phyloP scores from a whole-genome alignment of 169 alveolate genomes.

The Cryptosporidium muris region DNA sequence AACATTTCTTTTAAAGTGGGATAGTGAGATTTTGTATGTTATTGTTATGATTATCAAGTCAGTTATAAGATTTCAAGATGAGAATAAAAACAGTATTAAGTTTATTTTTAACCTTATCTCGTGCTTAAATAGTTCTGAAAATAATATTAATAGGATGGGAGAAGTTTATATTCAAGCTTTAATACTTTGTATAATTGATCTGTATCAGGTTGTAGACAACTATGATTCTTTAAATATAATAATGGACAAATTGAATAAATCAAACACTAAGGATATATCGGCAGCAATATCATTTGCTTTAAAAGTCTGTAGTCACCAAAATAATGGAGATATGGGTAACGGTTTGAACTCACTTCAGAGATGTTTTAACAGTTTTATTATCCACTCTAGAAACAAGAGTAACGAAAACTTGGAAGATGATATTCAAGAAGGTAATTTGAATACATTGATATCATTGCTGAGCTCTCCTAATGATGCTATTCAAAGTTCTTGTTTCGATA shows the following conservation, averaged over 20 bases:
- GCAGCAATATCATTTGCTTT: too few relatives aligned
- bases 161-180: background rate
- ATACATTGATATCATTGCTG: slow-evolving; percentile 14
- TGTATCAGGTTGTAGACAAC: too few relatives aligned
- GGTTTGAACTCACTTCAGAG: too few relatives aligned
- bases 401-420: background rate
- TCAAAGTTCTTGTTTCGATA: slow-evolving; percentile 35
- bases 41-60: slow-evolving; percentile 24
- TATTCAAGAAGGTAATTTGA: background rate
- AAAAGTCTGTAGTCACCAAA: too few relatives aligned
- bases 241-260: background rate
- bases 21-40: slow-evolving; percentile 26
- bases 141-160: background rate
- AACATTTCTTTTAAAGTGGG: slow-evolving; percentile 24
- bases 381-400: background rate
- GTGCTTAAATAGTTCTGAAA: slow-evolving; percentile 1
- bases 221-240: background rate
- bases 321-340: too few relatives aligned
- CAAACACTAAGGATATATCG: too few relatives aligned
- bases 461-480: slow-evolving; percentile 7
- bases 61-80: slow-evolving; percentile 9
- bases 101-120: background rate
- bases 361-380: too few relatives aligned
- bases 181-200: too few relatives aligned
- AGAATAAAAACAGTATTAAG: background rate